phyloP scores from a whole-genome alignment of 2,329 filamentous ascomycete species.

The Zymoseptoria brevis region DNA sequence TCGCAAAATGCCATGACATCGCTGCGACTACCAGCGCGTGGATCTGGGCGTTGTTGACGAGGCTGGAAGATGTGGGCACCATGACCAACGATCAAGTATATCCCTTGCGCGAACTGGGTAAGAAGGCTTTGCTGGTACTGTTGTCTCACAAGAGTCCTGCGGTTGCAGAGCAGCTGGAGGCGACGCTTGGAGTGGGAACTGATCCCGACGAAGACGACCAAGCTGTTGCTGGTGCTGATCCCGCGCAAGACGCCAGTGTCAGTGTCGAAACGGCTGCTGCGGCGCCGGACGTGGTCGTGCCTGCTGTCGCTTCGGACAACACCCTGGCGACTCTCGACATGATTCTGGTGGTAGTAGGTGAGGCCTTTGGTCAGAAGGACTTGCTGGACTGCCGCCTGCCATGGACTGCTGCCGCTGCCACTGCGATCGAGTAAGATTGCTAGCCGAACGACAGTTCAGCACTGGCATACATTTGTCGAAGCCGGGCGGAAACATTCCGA shows the following conservation, averaged over 20 bases:
- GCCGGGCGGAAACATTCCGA: not conserved
- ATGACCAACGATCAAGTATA: constrained; percentile 68
- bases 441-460: too few relatives aligned
- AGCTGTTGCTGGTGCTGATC: constrained; percentile 12
- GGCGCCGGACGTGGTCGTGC: not conserved
- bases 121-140: constrained; percentile 48
- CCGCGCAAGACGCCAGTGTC: not conserved
- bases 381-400: constrained; percentile 59
- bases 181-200: constrained; percentile 1
- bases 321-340: constrained; percentile 69
- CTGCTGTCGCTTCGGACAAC: constrained; percentile 4
- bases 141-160: constrained; percentile 22
- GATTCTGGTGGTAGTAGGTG: constrained; percentile 80
- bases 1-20: constrained; percentile 52
- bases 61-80: constrained; percentile 60
- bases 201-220: not conserved
- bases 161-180: constrained; percentile 22
- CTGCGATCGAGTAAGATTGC: not conserved
- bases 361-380: constrained; percentile 84
- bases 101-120: constrained; percentile 69
- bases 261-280: not conserved
- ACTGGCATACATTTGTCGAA: too few relatives aligned
- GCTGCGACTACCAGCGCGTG: constrained; percentile 65
- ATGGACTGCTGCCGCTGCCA: constrained; percentile 14
- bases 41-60: constrained; percentile 76